Base-by-base conservation (phyloP, 2,329 filamentous ascomycete species). In the Pseudogymnoascus sp. region DNA sequence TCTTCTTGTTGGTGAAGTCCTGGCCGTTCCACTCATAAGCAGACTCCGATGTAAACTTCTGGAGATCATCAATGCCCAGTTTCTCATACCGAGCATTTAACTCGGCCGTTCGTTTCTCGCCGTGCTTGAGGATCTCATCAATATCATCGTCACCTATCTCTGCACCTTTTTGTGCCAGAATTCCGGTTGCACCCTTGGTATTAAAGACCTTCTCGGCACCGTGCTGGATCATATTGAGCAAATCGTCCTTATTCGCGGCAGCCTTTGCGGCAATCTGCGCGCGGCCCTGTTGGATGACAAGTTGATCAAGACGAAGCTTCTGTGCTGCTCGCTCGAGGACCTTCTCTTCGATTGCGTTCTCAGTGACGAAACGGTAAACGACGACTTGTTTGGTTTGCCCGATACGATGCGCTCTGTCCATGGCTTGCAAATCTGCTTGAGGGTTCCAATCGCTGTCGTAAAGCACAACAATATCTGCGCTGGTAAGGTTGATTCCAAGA, bases 391-490 rank as follows among this genome's bases (percentile, higher is more conserved):
- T 99, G 4, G 91, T 99, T 78, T 99, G 95, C 40, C 95, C 95
- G 70, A 99, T 99, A 78, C 95, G 91, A 78, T 99, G 95, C 61
- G 95, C 95, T 73, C 95, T 90, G 72, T 99, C 95, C 95, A 99
- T 99, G 63, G 95, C 95, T 76, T 99, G 95, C 65, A 99, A 78
- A 85, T 99, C 95, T 16, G 95, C 95, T 76, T 99, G 95, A 8
- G 95, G 95, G 72, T 97, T 98, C 95, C 95, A 99, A 74, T 99
- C 95, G 71, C 93, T 97, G 75, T 99, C 95, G 72, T 95, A 99
- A 6, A 99, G 84, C 31, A 99, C 85, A 64, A 99, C 95, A 72
- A 98, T 96, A 71, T 99, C 95, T 63, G 95, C 95, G 65, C 84
- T 89, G 0, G 95, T 99, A 73, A 99, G 79, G 74, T 99, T 99